Evolutionary conservation across 805 yeast species (phyloP), one percentile per base, ranked within the genome.

Genomic region (Kodamaea kaohsiungensis): DNA sequence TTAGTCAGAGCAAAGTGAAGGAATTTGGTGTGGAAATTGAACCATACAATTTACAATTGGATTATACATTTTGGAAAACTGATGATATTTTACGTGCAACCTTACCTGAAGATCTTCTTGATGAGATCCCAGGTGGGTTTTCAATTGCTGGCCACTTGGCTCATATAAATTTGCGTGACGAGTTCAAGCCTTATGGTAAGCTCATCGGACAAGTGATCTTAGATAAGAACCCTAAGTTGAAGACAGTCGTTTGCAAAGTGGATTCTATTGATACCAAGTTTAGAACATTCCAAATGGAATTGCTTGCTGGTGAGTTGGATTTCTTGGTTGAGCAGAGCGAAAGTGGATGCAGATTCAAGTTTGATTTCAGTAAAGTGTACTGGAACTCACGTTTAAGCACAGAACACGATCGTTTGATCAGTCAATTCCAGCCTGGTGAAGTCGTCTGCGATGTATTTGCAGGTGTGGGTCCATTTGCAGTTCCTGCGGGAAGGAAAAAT

Each of bases 381-480:
- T 95, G 99, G 99, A 95, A 95, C 68, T 90, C 98, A 13, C 81
- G 99, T 61, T 77, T 95, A 49, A 93, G 91, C 60, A 89, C 97
- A 0, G 99, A 95, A 64, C 99, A 95, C 69, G 93, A 85, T 47
- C 77, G 98, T 55, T 72, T 95, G 43, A 87, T 95, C 2, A 66
- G 72, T 1, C 77, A 75, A 54, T 87, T 89, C 62, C 62, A 80
- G 43, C 76, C 82, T 3, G 87, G 88, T 8, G 88, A 87, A 55
- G 88, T 91, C 6, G 88, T 96, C 0, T 90, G 91, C 63, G 99
- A 95, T 73, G 98, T 91, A 0, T 89, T 96, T 84, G 98, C 97
- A 0, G 99, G 99, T 47, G 98, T 95, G 1, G 99, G 99, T 0
- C 99, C 99, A 3, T 95, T 96, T 75, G 93, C 96, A 1, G 84